Evolutionary conservation across 2,329 filamentous ascomycete genomes (phyloP).

Genomic region (Diaporthe australafricana): DNA sequence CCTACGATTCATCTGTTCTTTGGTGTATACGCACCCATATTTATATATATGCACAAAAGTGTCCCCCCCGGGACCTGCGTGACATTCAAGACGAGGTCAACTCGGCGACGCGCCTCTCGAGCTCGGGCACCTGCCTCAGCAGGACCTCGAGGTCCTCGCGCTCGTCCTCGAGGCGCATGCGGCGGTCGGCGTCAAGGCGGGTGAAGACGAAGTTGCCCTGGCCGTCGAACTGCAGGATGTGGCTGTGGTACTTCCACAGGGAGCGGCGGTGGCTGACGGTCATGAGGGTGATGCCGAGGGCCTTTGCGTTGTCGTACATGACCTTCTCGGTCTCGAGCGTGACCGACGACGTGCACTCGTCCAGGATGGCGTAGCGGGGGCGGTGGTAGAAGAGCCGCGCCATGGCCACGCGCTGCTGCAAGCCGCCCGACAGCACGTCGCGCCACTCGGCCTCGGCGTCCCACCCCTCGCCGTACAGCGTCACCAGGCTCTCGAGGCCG

Average conservation of each 20-base stretch:
- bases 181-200: conserved; percentile 85
- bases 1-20: background rate
- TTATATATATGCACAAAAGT: background rate
- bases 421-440: conserved; percentile 89
- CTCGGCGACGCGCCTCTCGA: conserved; percentile 87
- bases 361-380: conserved; percentile 93
- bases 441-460: conserved; percentile 97
- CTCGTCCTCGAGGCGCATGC: conserved; percentile 92
- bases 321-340: conserved; percentile 93
- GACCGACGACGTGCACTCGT: conserved; percentile 96
- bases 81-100: conserved; percentile 63
- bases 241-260: conserved; percentile 95
- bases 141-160: conserved; percentile 92
- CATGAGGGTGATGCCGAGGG: conserved; percentile 92
- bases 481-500: conserved; percentile 85
- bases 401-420: conserved; percentile 98
- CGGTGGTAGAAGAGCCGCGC: conserved; percentile 93
- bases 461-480: conserved; percentile 82
- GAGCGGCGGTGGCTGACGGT: conserved; percentile 92
- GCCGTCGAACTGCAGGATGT: conserved; percentile 96
- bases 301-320: conserved; percentile 98
- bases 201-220: conserved; percentile 94
- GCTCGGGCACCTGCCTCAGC: conserved; percentile 86
- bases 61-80: background rate
- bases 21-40: background rate